Conservation (phyloP, 2,329 filamentous ascomycete species). For the Aspergillus intermedius region DNA sequence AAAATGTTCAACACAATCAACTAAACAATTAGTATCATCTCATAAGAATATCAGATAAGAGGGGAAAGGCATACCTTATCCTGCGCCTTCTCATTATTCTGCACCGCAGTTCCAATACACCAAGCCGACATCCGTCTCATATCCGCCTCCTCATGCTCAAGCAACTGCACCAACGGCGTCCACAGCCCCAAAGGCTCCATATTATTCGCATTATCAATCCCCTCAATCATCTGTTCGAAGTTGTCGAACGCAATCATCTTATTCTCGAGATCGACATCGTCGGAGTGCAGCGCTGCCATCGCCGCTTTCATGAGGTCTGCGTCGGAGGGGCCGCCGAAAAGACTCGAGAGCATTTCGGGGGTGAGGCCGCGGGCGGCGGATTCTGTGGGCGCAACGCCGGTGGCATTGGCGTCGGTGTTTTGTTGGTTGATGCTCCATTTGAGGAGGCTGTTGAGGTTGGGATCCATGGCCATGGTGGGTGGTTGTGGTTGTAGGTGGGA, state of each 20-base stretch:
- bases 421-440: slow-evolving; percentile 71
- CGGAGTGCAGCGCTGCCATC: slow-evolving; percentile 67
- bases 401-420: slow-evolving; percentile 27
- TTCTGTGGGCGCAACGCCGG: slow-evolving; percentile 1
- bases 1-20: slow-evolving; percentile 59
- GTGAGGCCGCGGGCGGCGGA: slow-evolving; percentile 46
- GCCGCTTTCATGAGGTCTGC: slow-evolving; percentile 84
- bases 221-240: slow-evolving; percentile 86
- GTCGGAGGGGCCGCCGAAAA: slow-evolving; percentile 80
- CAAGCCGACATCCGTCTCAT: slow-evolving; percentile 83
- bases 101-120: slow-evolving; percentile 89
- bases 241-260: slow-evolving; percentile 87
- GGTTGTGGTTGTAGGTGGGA: not conserved
- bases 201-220: slow-evolving; percentile 95
- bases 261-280: slow-evolving; percentile 63
- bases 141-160: slow-evolving; percentile 63
- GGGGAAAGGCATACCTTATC: slow-evolving; percentile 50
- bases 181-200: slow-evolving; percentile 72
- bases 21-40: slow-evolving; percentile 23
- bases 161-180: slow-evolving; percentile 68
- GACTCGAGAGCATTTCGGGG: slow-evolving; percentile 62
- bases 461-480: slow-evolving; percentile 42
- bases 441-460: slow-evolving; percentile 67
- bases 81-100: slow-evolving; percentile 87
- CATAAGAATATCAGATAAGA: slow-evolving; percentile 40